Conservation (phyloP, 2,329 filamentous ascomycete species). For the Alternaria gaisen region DNA sequence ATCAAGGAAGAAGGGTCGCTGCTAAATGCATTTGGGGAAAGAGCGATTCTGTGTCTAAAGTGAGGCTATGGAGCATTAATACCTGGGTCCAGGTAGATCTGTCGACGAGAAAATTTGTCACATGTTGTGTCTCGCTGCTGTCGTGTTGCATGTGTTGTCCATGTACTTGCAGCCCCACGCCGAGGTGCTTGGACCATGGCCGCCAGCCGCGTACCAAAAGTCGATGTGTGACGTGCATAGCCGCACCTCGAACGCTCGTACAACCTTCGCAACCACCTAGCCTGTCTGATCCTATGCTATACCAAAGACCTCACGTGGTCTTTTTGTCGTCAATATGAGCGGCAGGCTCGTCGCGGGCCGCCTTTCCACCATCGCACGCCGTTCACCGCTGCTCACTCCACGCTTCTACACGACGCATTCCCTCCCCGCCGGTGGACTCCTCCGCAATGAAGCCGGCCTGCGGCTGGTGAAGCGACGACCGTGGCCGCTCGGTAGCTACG, state of each 20-base stretch:
- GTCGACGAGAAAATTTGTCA: not conserved
- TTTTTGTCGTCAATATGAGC: conserved; percentile 62
- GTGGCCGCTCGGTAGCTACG: conserved; percentile 80
- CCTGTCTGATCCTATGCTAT: conserved; percentile 29
- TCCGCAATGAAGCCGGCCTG: conserved; percentile 48
- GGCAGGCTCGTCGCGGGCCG: conserved; percentile 79
- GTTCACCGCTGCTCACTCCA: conserved; percentile 67
- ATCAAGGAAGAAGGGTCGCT: conserved; percentile 78
- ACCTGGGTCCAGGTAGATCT: not conserved
- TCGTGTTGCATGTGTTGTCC: conserved; percentile 11
- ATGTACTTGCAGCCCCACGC: conserved; percentile 15
- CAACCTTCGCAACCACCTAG: conserved; percentile 9
- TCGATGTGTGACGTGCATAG: conserved; percentile 29
- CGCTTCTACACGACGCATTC: conserved; percentile 55
- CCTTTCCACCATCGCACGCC: conserved; percentile 72
- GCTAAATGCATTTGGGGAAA: conserved; percentile 75
- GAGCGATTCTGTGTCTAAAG: conserved; percentile 74
- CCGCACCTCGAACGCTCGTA: conserved; percentile 14
- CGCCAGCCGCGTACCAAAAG: conserved; percentile 17
- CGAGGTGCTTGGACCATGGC: conserved; percentile 16
- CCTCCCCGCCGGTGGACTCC: conserved; percentile 49
- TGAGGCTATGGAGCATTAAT: conserved; percentile 14
- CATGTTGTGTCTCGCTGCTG: conserved; percentile 3
- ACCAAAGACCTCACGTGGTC: conserved; percentile 14
- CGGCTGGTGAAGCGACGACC: conserved; percentile 61